Evolutionary conservation across 2,329 filamentous ascomycete species (phyloP).

Genomic region (Sporothrix protearum): DNA sequence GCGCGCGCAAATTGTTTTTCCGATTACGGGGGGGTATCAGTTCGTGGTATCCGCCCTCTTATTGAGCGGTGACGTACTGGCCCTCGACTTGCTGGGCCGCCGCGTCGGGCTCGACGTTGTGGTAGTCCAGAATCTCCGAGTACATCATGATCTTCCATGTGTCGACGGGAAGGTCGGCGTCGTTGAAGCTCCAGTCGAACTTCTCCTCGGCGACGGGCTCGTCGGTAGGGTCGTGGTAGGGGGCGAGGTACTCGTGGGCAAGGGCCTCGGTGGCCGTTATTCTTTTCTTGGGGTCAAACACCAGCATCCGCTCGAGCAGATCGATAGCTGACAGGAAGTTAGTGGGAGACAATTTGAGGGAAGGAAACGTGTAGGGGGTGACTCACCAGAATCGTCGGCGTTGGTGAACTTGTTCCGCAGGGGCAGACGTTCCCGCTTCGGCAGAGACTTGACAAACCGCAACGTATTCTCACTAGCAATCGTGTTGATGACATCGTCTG

Average conservation of each 20-base stretch:
- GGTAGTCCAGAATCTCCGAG: constrained; percentile 96
- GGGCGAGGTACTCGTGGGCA: constrained; percentile 86
- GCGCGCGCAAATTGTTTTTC: not conserved
- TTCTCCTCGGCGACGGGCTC: constrained; percentile 95
- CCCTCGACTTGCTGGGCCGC: constrained; percentile 28
- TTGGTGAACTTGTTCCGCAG: constrained; percentile 90
- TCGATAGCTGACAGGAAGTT: constrained; percentile 72
- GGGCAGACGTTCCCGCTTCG: constrained; percentile 87
- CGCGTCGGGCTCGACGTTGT: constrained; percentile 71
- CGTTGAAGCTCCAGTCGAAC: constrained; percentile 99
- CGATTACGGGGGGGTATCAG: not conserved
- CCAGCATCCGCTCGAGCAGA: constrained; percentile 91
- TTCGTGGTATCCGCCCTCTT: not conserved
- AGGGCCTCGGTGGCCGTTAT: constrained; percentile 83
- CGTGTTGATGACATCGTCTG: constrained; percentile 96
- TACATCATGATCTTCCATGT: constrained; percentile 99
- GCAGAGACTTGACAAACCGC: constrained; percentile 94
- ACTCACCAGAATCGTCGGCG: constrained; percentile 76
- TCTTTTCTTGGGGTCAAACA: constrained; percentile 96
- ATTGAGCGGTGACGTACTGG: constrained; percentile 12
- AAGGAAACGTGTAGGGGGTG: not conserved
- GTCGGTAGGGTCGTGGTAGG: constrained; percentile 96
- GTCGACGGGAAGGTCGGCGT: constrained; percentile 93
- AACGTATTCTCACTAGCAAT: constrained; percentile 98
- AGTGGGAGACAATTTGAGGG: not conserved